phyloP scores from a whole-genome alignment of 2,329 filamentous ascomycete genomes.

The Alternaria triticina region DNA sequence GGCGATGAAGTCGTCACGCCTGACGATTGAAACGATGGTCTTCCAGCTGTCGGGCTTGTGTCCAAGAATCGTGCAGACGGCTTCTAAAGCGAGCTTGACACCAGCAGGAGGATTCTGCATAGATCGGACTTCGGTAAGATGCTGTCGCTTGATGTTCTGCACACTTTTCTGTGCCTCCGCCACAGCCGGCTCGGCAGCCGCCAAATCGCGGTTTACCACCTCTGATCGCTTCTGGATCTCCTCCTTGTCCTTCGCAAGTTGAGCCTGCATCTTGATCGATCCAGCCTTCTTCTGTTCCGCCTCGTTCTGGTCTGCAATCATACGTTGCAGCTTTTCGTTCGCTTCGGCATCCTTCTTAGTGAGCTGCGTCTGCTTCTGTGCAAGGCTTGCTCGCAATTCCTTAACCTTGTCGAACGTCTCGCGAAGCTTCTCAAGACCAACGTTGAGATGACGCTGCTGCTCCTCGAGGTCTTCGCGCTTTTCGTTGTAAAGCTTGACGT shows the following conservation, averaged over 20 bases:
- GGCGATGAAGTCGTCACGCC: conserved; percentile 94
- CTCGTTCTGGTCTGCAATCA: conserved; percentile 95
- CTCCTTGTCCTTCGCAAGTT: conserved; percentile 86
- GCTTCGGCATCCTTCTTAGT: conserved; percentile 94
- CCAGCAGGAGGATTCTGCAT: conserved; percentile 92
- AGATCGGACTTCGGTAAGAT: conserved; percentile 95
- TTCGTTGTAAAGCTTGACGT: conserved; percentile 95
- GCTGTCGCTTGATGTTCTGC: conserved; percentile 97
- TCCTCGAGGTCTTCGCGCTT: conserved; percentile 98
- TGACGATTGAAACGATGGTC: conserved; percentile 84
- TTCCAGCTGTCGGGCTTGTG: conserved; percentile 93
- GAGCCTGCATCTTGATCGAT: conserved; percentile 86
- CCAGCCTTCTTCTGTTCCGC: conserved; percentile 89
- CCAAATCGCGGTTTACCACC: conserved; percentile 86
- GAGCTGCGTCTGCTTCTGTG: conserved; percentile 91
- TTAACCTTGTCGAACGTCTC: conserved; percentile 98
- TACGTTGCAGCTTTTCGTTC: conserved; percentile 94
- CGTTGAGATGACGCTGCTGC: conserved; percentile 96
- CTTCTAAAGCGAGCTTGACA: conserved; percentile 90
- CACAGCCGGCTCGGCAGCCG: conserved; percentile 90
- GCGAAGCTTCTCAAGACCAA: conserved; percentile 94
- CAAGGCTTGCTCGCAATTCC: conserved; percentile 86
- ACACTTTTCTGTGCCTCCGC: conserved; percentile 93
- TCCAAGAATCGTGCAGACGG: conserved; percentile 93
- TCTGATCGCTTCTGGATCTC: conserved; percentile 84